Conservation (phyloP, 2,329 filamentous ascomycete genomes). For the Juglanconis sp. region DNA sequence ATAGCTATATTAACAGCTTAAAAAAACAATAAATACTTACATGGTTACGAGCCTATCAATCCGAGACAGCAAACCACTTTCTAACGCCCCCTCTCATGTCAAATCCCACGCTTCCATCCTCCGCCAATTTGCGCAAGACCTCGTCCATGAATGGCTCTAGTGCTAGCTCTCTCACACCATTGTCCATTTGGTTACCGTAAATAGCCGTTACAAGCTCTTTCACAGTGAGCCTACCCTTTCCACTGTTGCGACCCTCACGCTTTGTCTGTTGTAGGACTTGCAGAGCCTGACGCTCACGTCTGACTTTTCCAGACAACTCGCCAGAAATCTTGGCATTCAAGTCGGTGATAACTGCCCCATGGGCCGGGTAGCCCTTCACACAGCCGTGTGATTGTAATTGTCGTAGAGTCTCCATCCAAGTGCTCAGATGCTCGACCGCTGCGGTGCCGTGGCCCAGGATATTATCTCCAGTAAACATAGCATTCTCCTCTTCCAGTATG, state of each 20-base stretch:
- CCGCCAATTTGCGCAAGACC: constrained; percentile 40
- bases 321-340: constrained; percentile 34
- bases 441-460: constrained; percentile 83
- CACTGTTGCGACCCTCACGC: constrained; percentile 15
- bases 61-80: constrained; percentile 33
- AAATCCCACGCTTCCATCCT: constrained; percentile 40
- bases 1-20: too few species aligned
- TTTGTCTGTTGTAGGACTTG: constrained; percentile 26
- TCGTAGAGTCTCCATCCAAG: constrained; percentile 35
- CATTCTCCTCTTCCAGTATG: constrained; percentile 71
- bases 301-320: constrained; percentile 34
- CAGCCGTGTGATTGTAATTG: constrained; percentile 29
- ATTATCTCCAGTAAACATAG: constrained; percentile 87
- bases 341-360: constrained; percentile 38
- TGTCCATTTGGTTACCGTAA: constrained; percentile 36
- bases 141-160: constrained; percentile 43
- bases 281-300: constrained; percentile 39
- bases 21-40: too few species aligned
- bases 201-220: constrained; percentile 40
- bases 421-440: constrained; percentile 73
- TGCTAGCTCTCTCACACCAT: constrained; percentile 31
- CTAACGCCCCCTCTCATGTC: constrained; percentile 31
- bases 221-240: constrained; percentile 31
- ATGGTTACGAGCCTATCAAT: too few species aligned
- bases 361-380: constrained; percentile 40